Base-by-base conservation (phyloP, 116 monocot genomes). In the Iris pallida region DNA sequence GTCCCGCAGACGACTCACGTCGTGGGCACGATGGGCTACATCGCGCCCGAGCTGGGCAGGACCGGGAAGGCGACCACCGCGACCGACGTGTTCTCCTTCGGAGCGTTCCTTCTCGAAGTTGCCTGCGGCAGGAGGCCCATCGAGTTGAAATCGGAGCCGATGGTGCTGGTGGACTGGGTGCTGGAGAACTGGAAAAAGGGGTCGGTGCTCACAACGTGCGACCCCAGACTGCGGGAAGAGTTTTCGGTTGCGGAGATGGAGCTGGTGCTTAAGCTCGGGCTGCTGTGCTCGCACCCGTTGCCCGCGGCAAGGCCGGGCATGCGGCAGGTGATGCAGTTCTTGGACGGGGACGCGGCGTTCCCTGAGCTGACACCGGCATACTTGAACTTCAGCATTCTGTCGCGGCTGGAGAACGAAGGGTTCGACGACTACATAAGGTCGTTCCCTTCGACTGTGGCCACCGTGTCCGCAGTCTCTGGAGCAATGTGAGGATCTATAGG, bases 81-180 rank as follows among this genome's bases (percentile, higher is more conserved):
- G 42, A 42, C 69, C 4, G 68, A 76, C 5, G 54, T 76, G 6
- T 76, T 57, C 6, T 69, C 69, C 41, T 76, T 46, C 20, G 76
- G 76, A 3, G 63, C 55, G 4, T 46, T 76, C 45, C 69, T 64
- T 3, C 53, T 70, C 17, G 76, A 69, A 55, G 76, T 76, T 8
- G 69, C 69, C 7, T 69, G 76, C 16, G 76, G 76, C 4, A 51
- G 69, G 54, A 57, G 63, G 15, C 76, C 76, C 0, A 45, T 76
- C 8, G 76, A 70, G 17, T 59, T 40, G 4, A 61, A 42, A 43
- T 43, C 68, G 11, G 47, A 42, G 18, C 53, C 63, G n/a, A 5
- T 63, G 7, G 17, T 67, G 8, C 41, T 75, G 12, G 44, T 76
- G 61, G 63, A 68, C 16, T 76, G 55, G 70, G 68, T 76, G 14